Evolutionary conservation across 768 basidiomycete genomes (phyloP).

Genomic region (Termitomyces heimii): DNA sequence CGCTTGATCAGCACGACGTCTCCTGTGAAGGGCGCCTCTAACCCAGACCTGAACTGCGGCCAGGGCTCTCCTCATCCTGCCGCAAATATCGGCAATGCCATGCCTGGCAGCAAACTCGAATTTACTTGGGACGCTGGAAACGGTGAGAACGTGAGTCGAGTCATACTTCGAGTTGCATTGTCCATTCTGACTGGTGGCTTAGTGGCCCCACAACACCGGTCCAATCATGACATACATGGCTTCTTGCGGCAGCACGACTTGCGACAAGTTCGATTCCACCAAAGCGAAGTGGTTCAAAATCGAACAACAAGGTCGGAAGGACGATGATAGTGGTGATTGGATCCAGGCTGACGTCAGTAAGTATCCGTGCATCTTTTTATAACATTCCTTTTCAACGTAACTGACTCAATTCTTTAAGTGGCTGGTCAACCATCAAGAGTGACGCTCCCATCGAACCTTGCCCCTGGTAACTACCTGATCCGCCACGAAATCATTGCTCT

Average conservation of each 20-base stretch:
- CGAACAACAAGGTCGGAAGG: slow-evolving; percentile 40
- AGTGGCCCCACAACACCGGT: slow-evolving; percentile 55
- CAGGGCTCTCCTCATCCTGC: slow-evolving; percentile 40
- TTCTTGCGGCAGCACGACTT: slow-evolving; percentile 48
- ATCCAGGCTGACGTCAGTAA: slow-evolving; percentile 47
- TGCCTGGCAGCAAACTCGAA: slow-evolving; percentile 2
- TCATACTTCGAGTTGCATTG: background rate
- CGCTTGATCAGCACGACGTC: slow-evolving; percentile 31
- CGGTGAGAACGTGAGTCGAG: slow-evolving; percentile 20
- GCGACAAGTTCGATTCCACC: slow-evolving; percentile 53
- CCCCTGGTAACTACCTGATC: slow-evolving; percentile 67
- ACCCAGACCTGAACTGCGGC: slow-evolving; percentile 57
- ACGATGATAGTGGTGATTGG: slow-evolving; percentile 33
- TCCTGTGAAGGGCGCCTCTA: slow-evolving; percentile 50
- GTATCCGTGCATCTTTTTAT: slow-evolving; percentile 16
- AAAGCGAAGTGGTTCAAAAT: slow-evolving; percentile 75
- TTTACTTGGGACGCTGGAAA: slow-evolving; percentile 3
- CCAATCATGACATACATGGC: slow-evolving; percentile 76
- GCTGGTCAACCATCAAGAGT: slow-evolving; percentile 33
- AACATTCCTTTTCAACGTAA: background rate
- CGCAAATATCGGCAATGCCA: slow-evolving; percentile 43
- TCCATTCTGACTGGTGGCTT: background rate
- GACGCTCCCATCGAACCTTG: slow-evolving; percentile 44
- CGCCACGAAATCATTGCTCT: slow-evolving; percentile 80
- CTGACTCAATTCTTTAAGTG: slow-evolving; percentile 21